These are phyloP conservation scores for Boletellus deceptivus DNA, from an alignment of 1,284 basidiomycete genomes.

Conservation along the genomic window DNA sequence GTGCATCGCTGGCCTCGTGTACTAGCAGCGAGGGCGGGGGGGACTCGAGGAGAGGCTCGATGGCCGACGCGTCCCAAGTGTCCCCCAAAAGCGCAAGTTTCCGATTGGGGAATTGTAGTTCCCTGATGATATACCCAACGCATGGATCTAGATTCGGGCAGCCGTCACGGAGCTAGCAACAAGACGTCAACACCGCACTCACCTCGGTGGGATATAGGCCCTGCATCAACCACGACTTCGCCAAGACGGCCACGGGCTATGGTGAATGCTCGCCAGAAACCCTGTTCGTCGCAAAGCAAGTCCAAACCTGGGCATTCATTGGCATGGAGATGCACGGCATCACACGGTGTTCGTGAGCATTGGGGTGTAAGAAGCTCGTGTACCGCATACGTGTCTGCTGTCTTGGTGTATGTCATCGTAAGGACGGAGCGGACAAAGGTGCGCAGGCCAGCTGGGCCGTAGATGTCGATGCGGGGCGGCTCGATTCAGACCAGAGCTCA, in stretches of 20 bases:
- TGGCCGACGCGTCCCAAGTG: slow-evolving; percentile 61
- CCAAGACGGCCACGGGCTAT: slow-evolving; percentile 35
- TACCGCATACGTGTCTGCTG: slow-evolving; percentile 70
- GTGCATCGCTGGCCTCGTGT: slow-evolving; percentile 86
- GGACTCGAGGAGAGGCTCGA: slow-evolving; percentile 53
- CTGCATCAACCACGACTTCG: slow-evolving; percentile 67
- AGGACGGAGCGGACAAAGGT: slow-evolving; percentile 74
- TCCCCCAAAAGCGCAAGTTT: slow-evolving; percentile 61
- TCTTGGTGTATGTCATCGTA: slow-evolving; percentile 64
- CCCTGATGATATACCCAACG: slow-evolving; percentile 78
- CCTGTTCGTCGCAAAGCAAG: slow-evolving; percentile 58
- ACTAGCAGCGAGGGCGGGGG: slow-evolving; percentile 55
- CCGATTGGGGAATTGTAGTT: slow-evolving; percentile 47
- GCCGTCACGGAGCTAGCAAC: not conserved
- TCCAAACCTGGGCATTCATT: slow-evolving; percentile 72
- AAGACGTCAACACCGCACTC: slow-evolving; percentile 16
- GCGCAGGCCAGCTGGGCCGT: slow-evolving; percentile 83
- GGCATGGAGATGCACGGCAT: slow-evolving; percentile 50
- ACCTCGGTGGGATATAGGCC: slow-evolving; percentile 83
- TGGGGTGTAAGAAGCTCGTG: slow-evolving; percentile 73
- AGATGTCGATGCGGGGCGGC: slow-evolving; percentile 71
- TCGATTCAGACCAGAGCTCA: slow-evolving; percentile 4
- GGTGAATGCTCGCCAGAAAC: slow-evolving; percentile 68
- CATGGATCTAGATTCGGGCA: slow-evolving; percentile 60
- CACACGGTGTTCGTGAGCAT: slow-evolving; percentile 52